Evolutionary conservation across 2,329 filamentous ascomycete species (phyloP), one percentile per base, ranked within the genome.

Genomic region (Trichoderma brevicompactum): DNA sequence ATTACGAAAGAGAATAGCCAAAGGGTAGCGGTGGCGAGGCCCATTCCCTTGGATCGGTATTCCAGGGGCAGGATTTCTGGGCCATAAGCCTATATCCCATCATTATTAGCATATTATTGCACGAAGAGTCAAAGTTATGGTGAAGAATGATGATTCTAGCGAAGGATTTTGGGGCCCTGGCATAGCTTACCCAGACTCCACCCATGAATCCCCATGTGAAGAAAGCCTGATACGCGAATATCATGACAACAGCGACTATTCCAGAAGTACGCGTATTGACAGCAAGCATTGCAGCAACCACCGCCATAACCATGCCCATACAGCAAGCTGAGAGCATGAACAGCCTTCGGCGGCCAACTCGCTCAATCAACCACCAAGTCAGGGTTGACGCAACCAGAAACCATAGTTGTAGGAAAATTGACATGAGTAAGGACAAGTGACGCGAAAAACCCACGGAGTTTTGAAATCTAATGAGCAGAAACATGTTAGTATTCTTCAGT

Each of bases 351-450:
- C 81, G 77, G 36, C 82, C 82, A 19, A 83, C 75, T 60, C 78
- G 78, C 66, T 81, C 74, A 59, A 83, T 81, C 49, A 82, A 71
- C 68, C 81, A 79, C 77, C 79, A 82, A 1, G 80, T 81, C 49
- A 82, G 79, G 34, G 74, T 77, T 7, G 75, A 78, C 1, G 76
- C 76, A 10, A 76, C 34, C 63, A 79, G 79, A 64, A 77, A 79
- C 76, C 77, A 81, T 0, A 82, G 83, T 71, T 83, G 80, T 12
- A 84, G 74, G 67, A 83, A 80, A 40, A 83, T 82, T n/a, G 81
- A 81, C 72, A 86, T 81, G 40, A 85, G 74, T 3, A 81, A 74
- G 3, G 83, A 79, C 71, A 83, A 78, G 49, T 79, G 76, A 1
- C 76, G 70, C 17, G 71, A 71, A 58, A 81, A 78, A 0, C 77